phyloP scores from a whole-genome alignment of 208 protist genomes.

The Acanthamoeba culbertsoni region DNA sequence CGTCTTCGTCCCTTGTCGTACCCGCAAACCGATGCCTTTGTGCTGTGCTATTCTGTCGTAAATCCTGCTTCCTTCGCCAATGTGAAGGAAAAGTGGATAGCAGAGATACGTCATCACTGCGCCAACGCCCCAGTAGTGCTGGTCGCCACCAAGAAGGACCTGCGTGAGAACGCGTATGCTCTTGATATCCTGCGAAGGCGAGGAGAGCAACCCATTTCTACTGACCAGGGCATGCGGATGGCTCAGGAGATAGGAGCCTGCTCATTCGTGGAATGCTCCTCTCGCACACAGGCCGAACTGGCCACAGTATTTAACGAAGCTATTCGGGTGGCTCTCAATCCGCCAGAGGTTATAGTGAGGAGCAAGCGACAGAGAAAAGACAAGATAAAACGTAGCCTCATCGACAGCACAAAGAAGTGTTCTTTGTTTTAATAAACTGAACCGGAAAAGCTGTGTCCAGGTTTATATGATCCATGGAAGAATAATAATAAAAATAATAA shows the following conservation, averaged over 20 bases:
- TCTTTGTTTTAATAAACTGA: too few species aligned
- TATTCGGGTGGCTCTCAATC: background rate
- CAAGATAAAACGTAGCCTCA: too few species aligned
- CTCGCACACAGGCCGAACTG: background rate
- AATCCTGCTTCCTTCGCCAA: background rate
- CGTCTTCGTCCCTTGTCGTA: slow-evolving; percentile 69
- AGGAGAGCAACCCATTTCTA: background rate
- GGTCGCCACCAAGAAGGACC: background rate
- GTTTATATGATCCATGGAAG: too few species aligned
- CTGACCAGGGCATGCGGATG: background rate
- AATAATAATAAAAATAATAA: too few species aligned
- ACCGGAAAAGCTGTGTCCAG: too few species aligned
- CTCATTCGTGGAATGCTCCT: background rate
- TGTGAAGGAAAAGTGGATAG: background rate
- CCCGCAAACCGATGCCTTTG: slow-evolving; percentile 64
- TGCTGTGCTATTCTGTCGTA: slow-evolving; percentile 73
- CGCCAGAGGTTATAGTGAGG: too few species aligned
- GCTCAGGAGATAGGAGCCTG: background rate
- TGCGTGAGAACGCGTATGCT: background rate
- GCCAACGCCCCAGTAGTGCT: background rate
- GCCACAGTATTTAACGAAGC: background rate
- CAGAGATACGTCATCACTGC: background rate
- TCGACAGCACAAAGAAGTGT: too few species aligned
- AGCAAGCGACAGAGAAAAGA: too few species aligned
- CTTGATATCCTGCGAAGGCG: background rate